phyloP scores from a whole-genome alignment of 2,329 filamentous ascomycete genomes.

The Chaetomiaceae sp. region DNA sequence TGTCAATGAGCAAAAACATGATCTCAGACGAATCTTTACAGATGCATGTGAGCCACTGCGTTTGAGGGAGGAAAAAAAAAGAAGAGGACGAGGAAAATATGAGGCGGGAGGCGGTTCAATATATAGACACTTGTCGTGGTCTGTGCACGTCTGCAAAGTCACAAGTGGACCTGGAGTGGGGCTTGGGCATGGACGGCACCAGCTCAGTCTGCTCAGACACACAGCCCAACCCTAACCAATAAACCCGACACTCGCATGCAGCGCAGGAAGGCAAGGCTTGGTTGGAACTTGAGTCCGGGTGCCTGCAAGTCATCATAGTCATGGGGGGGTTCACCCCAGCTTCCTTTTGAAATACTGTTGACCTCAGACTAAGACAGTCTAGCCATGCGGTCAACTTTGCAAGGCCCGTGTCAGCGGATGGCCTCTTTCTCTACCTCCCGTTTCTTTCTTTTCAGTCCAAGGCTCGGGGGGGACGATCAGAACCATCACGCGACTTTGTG shows the following conservation, averaged over 20 bases:
- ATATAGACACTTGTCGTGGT: conserved; percentile 13
- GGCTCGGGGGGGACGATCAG: too few relatives aligned
- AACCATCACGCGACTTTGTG: too few relatives aligned
- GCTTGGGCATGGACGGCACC: too few relatives aligned
- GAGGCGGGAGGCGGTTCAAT: not conserved
- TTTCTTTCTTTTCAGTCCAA: too few relatives aligned
- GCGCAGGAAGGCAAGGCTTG: too few relatives aligned
- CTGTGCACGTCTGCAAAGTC: conserved; percentile 22
- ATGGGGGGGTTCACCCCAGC: too few relatives aligned
- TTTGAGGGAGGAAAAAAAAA: conserved; percentile 52
- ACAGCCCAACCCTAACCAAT: not conserved
- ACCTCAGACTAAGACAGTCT: not conserved
- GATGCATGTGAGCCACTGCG: conserved; percentile 77
- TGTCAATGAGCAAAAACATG: conserved; percentile 89
- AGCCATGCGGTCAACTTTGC: not conserved
- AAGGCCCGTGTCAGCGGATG: not conserved
- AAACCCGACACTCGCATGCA: too few relatives aligned
- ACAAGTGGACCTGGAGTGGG: not conserved
- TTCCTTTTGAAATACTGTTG: not conserved
- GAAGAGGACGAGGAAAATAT: conserved; percentile 29
- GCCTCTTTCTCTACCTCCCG: too few relatives aligned
- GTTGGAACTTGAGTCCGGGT: not conserved
- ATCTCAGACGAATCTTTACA: conserved; percentile 86
- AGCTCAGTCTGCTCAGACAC: too few relatives aligned
- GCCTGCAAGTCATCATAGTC: too few relatives aligned